Evolutionary conservation across 176 grass and related monocot species (phyloP).

Genomic region (Cenchrus purpureus): DNA sequence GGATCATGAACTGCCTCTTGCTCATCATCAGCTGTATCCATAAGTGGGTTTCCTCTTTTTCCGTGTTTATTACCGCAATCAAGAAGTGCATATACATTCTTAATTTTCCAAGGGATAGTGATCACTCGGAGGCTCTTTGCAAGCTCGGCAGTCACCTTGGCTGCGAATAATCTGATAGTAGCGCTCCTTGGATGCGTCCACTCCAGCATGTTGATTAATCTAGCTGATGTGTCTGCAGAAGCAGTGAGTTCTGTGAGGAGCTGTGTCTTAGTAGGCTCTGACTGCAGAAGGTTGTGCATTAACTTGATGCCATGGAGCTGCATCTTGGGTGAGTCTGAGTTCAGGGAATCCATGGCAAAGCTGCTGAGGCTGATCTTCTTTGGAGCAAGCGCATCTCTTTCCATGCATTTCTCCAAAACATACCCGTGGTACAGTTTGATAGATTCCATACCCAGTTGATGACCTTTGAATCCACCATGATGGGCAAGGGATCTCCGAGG

Average conservation of each 20-base stretch:
- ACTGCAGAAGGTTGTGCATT: neutral
- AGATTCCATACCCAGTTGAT: neutral
- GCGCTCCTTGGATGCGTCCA: neutral
- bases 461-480: neutral
- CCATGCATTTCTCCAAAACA: slow-evolving; percentile 19
- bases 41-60: neutral
- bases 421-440: slow-evolving; percentile 27
- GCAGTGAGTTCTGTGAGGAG: neutral
- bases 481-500: neutral
- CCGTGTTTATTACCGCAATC: neutral
- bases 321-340: slow-evolving; percentile 12
- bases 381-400: neutral
- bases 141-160: neutral
- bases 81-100: slow-evolving; percentile 19
- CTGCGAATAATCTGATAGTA: neutral
- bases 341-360: slow-evolving; percentile 24
- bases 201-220: neutral
- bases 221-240: neutral
- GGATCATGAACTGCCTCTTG: neutral
- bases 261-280: neutral
- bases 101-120: neutral
- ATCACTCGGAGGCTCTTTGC: neutral
- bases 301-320: slow-evolving; percentile 25
- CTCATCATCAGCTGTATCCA: neutral
- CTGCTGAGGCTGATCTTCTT: neutral